phyloP scores from a whole-genome alignment of 2,329 filamentous ascomycete species.

The Pseudocercospora macadamiae region DNA sequence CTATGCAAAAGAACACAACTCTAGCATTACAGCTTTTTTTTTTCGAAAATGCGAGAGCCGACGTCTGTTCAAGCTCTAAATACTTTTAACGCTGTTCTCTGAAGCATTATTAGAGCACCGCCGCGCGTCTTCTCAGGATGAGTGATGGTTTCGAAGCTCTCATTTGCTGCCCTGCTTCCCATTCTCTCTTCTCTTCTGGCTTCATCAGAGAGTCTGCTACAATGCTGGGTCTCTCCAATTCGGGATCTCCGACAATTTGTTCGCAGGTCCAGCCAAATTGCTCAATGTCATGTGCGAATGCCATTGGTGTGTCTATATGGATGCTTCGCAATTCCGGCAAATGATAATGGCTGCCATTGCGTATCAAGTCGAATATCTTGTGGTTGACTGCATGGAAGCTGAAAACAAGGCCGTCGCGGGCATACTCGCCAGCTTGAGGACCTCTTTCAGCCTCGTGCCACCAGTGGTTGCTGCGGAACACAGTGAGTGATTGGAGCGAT shows the following conservation, averaged over 20 bases:
- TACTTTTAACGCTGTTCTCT: background rate
- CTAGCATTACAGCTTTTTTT: too few species aligned
- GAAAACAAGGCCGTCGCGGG: background rate
- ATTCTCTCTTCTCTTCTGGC: conserved; percentile 10
- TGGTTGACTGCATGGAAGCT: conserved; percentile 4
- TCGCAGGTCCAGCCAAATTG: conserved; percentile 9
- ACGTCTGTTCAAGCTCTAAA: too few species aligned
- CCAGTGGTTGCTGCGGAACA: conserved; percentile 10
- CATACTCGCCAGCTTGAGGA: background rate
- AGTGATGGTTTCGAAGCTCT: conserved; percentile 9
- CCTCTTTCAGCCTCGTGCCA: conserved; percentile 7
- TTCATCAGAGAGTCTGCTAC: conserved; percentile 6
- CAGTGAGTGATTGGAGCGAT: background rate
- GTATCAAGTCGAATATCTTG: conserved; percentile 8
- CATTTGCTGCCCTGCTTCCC: background rate
- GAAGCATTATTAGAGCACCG: background rate
- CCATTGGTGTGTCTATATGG: conserved; percentile 5
- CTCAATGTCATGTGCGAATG: background rate
- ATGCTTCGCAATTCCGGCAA: background rate
- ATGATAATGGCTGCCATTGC: background rate
- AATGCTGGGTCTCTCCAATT: conserved; percentile 7
- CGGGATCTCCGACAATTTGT: conserved; percentile 1
- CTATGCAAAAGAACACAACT: too few species aligned
- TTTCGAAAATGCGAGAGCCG: too few species aligned
- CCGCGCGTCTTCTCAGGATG: background rate